Conservation (phyloP, 169 alveolate species). For the Plasmodium inui region DNA sequence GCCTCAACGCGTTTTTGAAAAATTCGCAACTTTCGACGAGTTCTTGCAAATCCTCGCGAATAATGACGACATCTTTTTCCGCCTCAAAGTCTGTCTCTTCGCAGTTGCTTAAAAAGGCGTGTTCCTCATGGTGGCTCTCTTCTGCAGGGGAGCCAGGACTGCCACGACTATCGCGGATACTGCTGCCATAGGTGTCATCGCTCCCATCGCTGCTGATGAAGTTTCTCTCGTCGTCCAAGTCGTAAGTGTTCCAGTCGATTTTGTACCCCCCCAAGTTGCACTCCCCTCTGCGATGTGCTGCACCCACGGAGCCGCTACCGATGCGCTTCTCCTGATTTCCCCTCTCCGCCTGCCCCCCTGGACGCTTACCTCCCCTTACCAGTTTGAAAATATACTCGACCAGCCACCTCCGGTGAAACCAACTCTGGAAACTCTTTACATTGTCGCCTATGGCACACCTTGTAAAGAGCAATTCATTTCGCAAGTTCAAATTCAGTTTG, state of each 20-base stretch:
- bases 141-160: neutral
- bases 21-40: constrained; percentile 26
- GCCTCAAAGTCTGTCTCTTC: constrained; percentile 41
- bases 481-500: constrained; percentile 36
- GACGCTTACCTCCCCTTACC: neutral
- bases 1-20: constrained; percentile 57
- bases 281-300: neutral
- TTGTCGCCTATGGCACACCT: constrained; percentile 27
- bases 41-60: constrained; percentile 18
- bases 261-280: neutral
- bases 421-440: constrained; percentile 73
- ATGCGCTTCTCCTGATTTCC: neutral
- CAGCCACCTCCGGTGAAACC: constrained; percentile 76
- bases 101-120: constrained; percentile 44
- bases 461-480: constrained; percentile 63
- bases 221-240: constrained; percentile 34
- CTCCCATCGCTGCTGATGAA: constrained; percentile 14
- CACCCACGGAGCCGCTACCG: neutral
- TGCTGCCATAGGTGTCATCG: neutral
- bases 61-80: constrained; percentile 3
- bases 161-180: neutral
- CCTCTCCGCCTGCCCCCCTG: neutral
- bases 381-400: constrained; percentile 48
- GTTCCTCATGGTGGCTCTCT: neutral
- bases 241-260: neutral